phyloP scores from a whole-genome alignment of 2,329 filamentous ascomycete genomes.

The Talaromyces funiculosus region DNA sequence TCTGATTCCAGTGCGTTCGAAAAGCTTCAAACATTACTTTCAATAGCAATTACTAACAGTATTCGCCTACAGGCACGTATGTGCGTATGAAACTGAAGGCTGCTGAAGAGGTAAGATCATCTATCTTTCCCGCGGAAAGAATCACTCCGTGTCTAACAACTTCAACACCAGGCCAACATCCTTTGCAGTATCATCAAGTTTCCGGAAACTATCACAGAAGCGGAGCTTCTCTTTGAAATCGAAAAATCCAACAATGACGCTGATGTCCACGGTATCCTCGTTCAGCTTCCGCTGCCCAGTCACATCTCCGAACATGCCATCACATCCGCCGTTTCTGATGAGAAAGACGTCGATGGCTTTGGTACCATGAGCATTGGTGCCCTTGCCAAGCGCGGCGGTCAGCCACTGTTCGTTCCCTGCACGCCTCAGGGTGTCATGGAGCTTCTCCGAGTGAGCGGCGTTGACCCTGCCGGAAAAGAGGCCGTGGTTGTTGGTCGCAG shows the following conservation, averaged over 20 bases:
- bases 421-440: constrained; percentile 98
- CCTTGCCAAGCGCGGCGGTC: constrained; percentile 88
- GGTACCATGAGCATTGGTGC: constrained; percentile 92
- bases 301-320: constrained; percentile 86
- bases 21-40: constrained; percentile 11
- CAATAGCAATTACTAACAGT: constrained; percentile 13
- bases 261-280: constrained; percentile 81
- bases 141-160: neutral
- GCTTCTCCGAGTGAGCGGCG: constrained; percentile 73
- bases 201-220: constrained; percentile 71
- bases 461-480: constrained; percentile 81
- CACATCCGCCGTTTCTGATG: constrained; percentile 82
- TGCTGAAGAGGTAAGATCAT: constrained; percentile 67
- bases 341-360: constrained; percentile 98
- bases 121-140: constrained; percentile 8
- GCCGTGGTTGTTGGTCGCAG: constrained; percentile 92
- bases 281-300: constrained; percentile 84
- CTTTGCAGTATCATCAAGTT: constrained; percentile 80
- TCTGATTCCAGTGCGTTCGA: constrained; percentile 74
- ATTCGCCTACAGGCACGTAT: constrained; percentile 68
- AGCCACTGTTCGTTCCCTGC: constrained; percentile 85
- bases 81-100: constrained; percentile 99
- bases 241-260: constrained; percentile 79
- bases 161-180: constrained; percentile 68
- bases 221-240: constrained; percentile 80